Conservation (phyloP, 78 protist genomes). For the Dictyostelium firmibasis region DNA sequence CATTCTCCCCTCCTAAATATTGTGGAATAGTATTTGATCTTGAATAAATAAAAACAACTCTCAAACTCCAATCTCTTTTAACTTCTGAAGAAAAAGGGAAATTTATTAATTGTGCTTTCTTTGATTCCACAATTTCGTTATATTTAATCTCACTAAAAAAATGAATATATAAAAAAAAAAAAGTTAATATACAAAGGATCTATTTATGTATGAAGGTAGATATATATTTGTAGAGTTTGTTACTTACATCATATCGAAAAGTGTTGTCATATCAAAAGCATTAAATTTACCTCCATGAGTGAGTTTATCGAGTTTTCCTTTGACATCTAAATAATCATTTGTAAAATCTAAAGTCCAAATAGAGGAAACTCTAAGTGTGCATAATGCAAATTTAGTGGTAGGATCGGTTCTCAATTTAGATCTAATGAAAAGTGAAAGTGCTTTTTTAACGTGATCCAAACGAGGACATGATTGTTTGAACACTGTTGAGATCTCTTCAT, state of each 20-base stretch:
- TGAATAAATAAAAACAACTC: constrained; percentile 61
- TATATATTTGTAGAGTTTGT: not conserved
- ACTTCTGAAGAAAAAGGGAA: not conserved
- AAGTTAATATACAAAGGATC: not conserved
- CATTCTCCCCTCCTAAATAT: constrained; percentile 52
- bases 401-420: constrained; percentile 34
- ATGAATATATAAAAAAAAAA: not conserved
- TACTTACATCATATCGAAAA: constrained; percentile 66
- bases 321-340: constrained; percentile 35
- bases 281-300: constrained; percentile 53
- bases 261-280: constrained; percentile 72
- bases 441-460: constrained; percentile 59
- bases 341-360: constrained; percentile 57
- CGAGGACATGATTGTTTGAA: constrained; percentile 46
- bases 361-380: constrained; percentile 42
- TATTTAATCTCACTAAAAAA: constrained; percentile 14
- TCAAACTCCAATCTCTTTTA: constrained; percentile 43
- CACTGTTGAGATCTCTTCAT: constrained; percentile 51
- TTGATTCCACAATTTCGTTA: constrained; percentile 13
- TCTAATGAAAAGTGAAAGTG: constrained; percentile 38
- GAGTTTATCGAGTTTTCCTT: constrained; percentile 27
- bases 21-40: constrained; percentile 56
- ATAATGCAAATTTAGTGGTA: constrained; percentile 56
- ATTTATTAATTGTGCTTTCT: not conserved
- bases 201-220: not conserved